Base-by-base conservation (phyloP, 1,284 basidiomycete genomes). In the Boletus hoseneyae region DNA sequence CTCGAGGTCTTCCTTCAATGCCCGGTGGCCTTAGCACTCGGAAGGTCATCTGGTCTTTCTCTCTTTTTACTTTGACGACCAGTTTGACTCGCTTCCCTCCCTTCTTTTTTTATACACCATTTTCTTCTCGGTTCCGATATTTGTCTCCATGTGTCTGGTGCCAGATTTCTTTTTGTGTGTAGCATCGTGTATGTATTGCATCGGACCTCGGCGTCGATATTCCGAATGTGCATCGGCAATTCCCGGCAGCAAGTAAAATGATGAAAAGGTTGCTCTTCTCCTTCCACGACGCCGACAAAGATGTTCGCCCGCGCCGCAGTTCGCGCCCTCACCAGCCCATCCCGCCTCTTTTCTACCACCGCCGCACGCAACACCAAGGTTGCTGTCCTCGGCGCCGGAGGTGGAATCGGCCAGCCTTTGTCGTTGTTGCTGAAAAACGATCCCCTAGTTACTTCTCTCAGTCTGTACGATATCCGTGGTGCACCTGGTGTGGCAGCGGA, bases 401-500 rank as follows among this genome's bases (percentile, higher is more conserved):
- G 90, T 78, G 93, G 93, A 71, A 95, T 95, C 67, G 92, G 92
- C 67, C 92, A 95, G 70, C 90, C 90, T 63, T 77, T 95, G 61
- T 93, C 92, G 50, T 76, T 96, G 57, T 78, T 96, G 59, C 82
- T 95, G 67, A 95, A 96, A 78, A 80, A 73, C 57, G 87, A 96
- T 76, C 87, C 87, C 34, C 73, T 90, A 58, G 90, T 94, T 60
- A 81, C 88, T 30, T 77, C 78, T 57, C 70, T 91, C 62, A 84
- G 79, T 70, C 76, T 95, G 56, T 96, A 93, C 74, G 93, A 96
- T 78, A 93, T 96, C 69, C 87, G 89, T 60, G 90, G 90, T 59
- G 90, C 92, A 27, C 90, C 91, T 56, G 93, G 92, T 79, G 92
- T 98, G 55, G 92, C 91, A 57, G 90, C 91, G 39, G 92, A 95